A percentile compares a stretch with the other conserved stretches of the same genome.
phyloP scores from a whole-genome alignment of 1,284 basidiomycete genomes.

The Exsudoporus floridanus region DNA sequence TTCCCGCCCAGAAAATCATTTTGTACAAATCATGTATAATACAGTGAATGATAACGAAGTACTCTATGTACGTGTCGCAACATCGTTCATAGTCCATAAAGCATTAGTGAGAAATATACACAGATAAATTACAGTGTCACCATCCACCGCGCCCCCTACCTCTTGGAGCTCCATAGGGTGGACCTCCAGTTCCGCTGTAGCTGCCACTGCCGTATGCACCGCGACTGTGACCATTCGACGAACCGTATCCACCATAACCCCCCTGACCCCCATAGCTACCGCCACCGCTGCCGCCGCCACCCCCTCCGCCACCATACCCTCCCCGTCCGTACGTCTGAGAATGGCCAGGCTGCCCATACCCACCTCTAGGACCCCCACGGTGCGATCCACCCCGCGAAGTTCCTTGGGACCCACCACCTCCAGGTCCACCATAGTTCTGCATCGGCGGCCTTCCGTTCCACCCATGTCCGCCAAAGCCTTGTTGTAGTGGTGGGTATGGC shows the following conservation, averaged over 20 bases:
- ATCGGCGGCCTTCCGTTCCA: slow-evolving; percentile 33
- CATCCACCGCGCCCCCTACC: slow-evolving; percentile 44
- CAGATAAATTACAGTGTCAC: slow-evolving; percentile 38
- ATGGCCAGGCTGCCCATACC: slow-evolving; percentile 27
- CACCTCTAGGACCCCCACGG: slow-evolving; percentile 29
- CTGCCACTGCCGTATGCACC: slow-evolving; percentile 38
- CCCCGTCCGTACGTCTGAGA: slow-evolving; percentile 29
- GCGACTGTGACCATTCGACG: slow-evolving; percentile 49
- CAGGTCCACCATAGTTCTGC: slow-evolving; percentile 29
- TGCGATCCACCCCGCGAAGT: slow-evolving; percentile 27
- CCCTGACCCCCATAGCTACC: slow-evolving; percentile 18
- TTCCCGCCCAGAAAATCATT: not conserved
- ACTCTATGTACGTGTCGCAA: slow-evolving; percentile 2
- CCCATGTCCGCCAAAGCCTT: slow-evolving; percentile 36
- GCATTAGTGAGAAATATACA: slow-evolving; percentile 23
- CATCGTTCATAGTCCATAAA: slow-evolving; percentile 3
- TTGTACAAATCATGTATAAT: slow-evolving; percentile 24
- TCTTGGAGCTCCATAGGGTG: slow-evolving; percentile 30
- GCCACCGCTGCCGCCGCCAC: slow-evolving; percentile 10
- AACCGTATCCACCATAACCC: slow-evolving; percentile 34
- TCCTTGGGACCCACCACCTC: slow-evolving; percentile 23
- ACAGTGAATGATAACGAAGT: slow-evolving; percentile 13
- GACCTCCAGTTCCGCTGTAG: slow-evolving; percentile 16
- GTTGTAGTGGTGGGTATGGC: slow-evolving; percentile 19
- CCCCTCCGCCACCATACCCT: slow-evolving; percentile 28